A percentile compares a stretch with the other conserved stretches of the same genome.
Evolutionary conservation across 805 yeast species (phyloP).

Genomic region (Candida chauliodis): DNA sequence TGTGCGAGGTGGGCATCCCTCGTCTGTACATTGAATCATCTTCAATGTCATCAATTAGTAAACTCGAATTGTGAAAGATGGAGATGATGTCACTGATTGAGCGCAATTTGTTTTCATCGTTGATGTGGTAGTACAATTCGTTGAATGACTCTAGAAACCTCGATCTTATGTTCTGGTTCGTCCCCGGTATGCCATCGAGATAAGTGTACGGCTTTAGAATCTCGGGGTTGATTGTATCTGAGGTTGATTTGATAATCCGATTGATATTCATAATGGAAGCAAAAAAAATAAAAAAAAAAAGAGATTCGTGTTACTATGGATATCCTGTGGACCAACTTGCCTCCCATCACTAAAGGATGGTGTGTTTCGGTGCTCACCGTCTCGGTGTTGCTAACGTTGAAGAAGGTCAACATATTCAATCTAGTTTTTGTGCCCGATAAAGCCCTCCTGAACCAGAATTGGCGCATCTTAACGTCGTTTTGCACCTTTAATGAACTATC

Average conservation of each 20-base stretch:
- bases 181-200: slow-evolving; percentile 29
- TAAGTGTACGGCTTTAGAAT: slow-evolving; percentile 29
- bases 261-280: slow-evolving; percentile 3
- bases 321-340: slow-evolving; percentile 12
- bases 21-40: slow-evolving; percentile 70
- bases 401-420: slow-evolving; percentile 15
- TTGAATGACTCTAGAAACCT: slow-evolving; percentile 33
- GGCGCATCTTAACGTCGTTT: slow-evolving; percentile 36
- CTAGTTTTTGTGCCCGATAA: slow-evolving; percentile 26
- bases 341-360: slow-evolving; percentile 27
- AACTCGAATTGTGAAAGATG: slow-evolving; percentile 33
- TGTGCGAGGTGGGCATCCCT: slow-evolving; percentile 78
- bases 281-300: slow-evolving; percentile 2
- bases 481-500: slow-evolving; percentile 27
- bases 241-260: background rate
- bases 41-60: slow-evolving; percentile 79
- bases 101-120: slow-evolving; percentile 17
- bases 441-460: slow-evolving; percentile 28
- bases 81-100: slow-evolving; percentile 28
- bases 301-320: too few relatives aligned
- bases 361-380: slow-evolving; percentile 19
- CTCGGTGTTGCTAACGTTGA: slow-evolving; percentile 18
- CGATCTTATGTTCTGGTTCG: slow-evolving; percentile 28
- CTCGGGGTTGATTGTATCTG: background rate
- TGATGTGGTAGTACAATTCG: slow-evolving; percentile 27